These are phyloP conservation scores for Platanthera guangdongensis DNA, from an alignment of 106 monocot genomes.

Conservation along the genomic window DNA sequence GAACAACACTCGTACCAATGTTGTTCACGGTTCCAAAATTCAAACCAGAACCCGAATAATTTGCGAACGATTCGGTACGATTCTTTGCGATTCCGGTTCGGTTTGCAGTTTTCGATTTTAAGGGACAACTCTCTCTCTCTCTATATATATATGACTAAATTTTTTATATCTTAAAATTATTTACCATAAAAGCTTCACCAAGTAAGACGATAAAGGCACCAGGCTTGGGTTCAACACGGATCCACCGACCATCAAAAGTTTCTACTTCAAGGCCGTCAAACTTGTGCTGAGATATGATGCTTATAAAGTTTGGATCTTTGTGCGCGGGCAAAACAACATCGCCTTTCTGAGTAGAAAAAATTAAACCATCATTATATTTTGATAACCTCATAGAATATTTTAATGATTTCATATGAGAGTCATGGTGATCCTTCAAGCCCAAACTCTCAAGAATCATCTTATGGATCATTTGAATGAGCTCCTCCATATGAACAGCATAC, in stretches of 20 bases:
- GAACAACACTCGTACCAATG: no score
- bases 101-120: no score
- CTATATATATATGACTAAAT: not conserved
- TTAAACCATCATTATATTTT: not conserved
- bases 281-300: not conserved
- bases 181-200: constrained; percentile 7
- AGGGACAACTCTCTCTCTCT: no score
- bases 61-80: no score
- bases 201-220: not conserved
- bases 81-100: no score
- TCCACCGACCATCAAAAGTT: not conserved
- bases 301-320: not conserved
- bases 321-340: not conserved
- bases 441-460: not conserved
- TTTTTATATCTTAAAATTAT: not conserved
- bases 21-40: no score
- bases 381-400: not conserved
- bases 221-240: not conserved
- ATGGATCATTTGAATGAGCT: not conserved
- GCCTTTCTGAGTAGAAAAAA: not conserved
- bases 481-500: not conserved
- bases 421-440: not conserved
- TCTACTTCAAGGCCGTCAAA: not conserved
- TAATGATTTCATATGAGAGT: not conserved
- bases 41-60: no score